Conservation (phyloP, 352 stramenopile species). For the Phytophthora cajani region DNA sequence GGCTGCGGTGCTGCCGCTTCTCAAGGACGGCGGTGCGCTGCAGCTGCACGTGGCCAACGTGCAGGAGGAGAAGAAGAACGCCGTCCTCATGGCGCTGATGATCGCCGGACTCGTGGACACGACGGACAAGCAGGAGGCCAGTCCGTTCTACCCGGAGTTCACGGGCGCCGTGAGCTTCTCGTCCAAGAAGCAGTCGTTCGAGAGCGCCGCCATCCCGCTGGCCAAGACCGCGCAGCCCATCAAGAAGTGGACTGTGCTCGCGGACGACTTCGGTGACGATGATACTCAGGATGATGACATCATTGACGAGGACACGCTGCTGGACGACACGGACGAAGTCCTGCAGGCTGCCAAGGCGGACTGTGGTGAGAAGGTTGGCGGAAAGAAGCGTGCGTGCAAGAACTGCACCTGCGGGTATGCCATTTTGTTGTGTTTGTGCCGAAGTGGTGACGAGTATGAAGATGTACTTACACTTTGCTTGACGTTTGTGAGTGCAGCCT, state of each 20-base stretch:
- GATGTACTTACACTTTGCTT: neutral
- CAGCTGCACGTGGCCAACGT: constrained; percentile 64
- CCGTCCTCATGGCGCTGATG: constrained; percentile 81
- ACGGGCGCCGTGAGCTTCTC: constrained; percentile 51
- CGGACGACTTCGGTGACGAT: constrained; percentile 68
- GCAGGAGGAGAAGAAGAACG: constrained; percentile 72
- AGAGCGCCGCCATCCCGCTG: constrained; percentile 61
- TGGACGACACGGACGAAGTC: constrained; percentile 88
- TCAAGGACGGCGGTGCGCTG: constrained; percentile 61
- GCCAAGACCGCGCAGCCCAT: constrained; percentile 44
- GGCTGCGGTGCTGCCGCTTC: constrained; percentile 46
- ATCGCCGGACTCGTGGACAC: constrained; percentile 79
- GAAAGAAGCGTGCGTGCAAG: constrained; percentile 95
- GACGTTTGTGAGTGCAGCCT: constrained; percentile 37
- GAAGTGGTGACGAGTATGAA: neutral
- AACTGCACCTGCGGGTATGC: constrained; percentile 96
- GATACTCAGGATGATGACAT: constrained; percentile 73
- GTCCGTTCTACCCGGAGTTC: constrained; percentile 55
- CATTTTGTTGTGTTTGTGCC: neutral
- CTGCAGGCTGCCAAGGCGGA: constrained; percentile 73
- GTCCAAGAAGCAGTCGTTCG: constrained; percentile 70
- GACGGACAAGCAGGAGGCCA: constrained; percentile 41
- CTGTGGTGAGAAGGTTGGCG: constrained; percentile 80
- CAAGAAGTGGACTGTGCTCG: constrained; percentile 78
- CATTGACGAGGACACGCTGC: constrained; percentile 84